These are phyloP conservation scores for Hortiboletus flavorubellus DNA, from an alignment of 768 basidiomycete species.

Conservation along the genomic window DNA sequence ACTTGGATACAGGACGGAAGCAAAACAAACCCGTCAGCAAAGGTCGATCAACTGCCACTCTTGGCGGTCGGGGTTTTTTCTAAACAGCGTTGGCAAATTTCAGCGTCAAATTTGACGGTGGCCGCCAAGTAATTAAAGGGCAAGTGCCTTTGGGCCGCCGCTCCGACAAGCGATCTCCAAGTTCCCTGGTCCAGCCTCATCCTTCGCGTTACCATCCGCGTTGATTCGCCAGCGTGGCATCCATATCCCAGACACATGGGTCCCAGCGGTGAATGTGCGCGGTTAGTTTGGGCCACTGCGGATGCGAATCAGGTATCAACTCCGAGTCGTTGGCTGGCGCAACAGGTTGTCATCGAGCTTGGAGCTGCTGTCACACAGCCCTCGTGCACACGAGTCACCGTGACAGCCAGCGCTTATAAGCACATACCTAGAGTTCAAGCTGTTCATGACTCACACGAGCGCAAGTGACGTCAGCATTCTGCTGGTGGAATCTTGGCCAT, in stretches of 20 bases:
- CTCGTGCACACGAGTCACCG: neutral
- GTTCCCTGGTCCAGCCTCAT: no score
- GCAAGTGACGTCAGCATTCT: neutral
- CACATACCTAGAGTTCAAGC: neutral
- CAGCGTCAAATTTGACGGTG: neutral
- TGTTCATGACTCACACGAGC: neutral
- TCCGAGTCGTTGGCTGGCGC: no score
- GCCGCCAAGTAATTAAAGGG: no score
- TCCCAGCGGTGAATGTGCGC: no score
- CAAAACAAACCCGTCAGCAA: slow-evolving; percentile 1
- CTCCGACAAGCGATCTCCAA: no score
- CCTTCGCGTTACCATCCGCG: neutral
- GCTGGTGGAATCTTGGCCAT: neutral
- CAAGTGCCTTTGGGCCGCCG: no score
- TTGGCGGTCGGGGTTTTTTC: neutral
- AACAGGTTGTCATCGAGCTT: neutral
- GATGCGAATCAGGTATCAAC: neutral
- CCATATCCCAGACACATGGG: no score
- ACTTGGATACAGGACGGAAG: neutral
- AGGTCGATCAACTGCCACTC: neutral
- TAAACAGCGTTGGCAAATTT: neutral
- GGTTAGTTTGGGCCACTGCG: neutral
- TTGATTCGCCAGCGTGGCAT: neutral
- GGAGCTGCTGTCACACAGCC: neutral
- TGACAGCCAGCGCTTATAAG: neutral